Evolutionary conservation across 1,284 basidiomycete species (phyloP), one percentile per base, ranked within the genome.

Genomic region (Tremellales sp.): DNA sequence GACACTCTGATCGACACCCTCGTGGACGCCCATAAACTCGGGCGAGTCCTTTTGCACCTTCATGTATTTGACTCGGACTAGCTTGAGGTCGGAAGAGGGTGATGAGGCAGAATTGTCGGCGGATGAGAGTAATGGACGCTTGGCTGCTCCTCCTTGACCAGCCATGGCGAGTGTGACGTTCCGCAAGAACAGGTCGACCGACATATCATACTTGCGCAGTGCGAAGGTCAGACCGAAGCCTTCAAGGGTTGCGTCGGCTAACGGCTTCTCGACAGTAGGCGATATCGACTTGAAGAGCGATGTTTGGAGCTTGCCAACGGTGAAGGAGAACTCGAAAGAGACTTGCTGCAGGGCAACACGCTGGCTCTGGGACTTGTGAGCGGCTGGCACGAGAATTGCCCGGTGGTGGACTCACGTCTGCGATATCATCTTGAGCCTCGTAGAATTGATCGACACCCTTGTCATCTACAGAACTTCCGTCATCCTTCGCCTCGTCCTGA

Each of bases 1-100:
- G 51, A 98, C 83, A 51, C 77, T 87, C 73, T 97, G 89, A 64
- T 97, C 87, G 47, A 94, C 84, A 13, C 87, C 87, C 57, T 94
- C 89, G 70, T 89, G 87, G 7, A 84, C 76, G 2, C 84, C 83
- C 64, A 82, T 75, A 72, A 89, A 97, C 62, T 97, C 89, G 0
- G 96, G 92, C 3, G 90, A 92, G 35, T 84, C 81, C 61, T 83
- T 83, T 67, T 96, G 85, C 0, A 86, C 88, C 37, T 87, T 83
- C 15, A 79, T 77, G 67, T 98, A 99, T 21, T 82, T 79, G 47
- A 99, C 82, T n/a, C 79, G 82, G 33, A 99, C 80, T 4, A 99
- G 82, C 61, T 96, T 71, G 48, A 62, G 84, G 46, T 83, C 79
- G 15, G 51, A 57, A 45, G 64, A 58, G 4, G 48, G 44, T 2